Evolutionary conservation across 2,329 filamentous ascomycete genomes (phyloP).

Genomic region (Colletotrichum echinochloae): DNA sequence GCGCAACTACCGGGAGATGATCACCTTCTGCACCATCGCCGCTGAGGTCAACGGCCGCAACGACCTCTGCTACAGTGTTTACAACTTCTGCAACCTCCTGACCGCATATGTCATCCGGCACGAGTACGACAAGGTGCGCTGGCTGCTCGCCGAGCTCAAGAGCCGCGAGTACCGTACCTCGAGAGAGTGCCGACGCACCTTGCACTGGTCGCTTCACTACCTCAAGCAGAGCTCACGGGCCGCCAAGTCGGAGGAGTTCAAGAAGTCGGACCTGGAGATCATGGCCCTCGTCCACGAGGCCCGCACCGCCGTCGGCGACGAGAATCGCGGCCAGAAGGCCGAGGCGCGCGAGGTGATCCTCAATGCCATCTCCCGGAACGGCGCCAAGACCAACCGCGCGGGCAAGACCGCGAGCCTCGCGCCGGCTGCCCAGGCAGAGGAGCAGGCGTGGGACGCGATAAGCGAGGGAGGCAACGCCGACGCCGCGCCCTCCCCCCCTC

Average conservation of each 20-base stretch:
- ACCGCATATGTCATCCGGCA: slow-evolving; percentile 48
- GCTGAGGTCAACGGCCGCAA: slow-evolving; percentile 53
- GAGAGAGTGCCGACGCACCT: slow-evolving; percentile 20
- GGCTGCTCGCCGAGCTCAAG: slow-evolving; percentile 45
- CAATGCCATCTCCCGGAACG: slow-evolving; percentile 2
- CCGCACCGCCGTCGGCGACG: slow-evolving; percentile 8
- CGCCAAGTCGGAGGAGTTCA: slow-evolving; percentile 32
- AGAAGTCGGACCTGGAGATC: slow-evolving; percentile 33
- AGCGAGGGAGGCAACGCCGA: slow-evolving; percentile 1
- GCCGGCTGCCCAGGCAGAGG: background rate
- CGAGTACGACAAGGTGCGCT: slow-evolving; percentile 48
- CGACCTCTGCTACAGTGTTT: slow-evolving; percentile 51
- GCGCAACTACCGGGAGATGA: slow-evolving; percentile 48
- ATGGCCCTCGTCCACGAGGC: slow-evolving; percentile 24
- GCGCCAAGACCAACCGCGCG: background rate
- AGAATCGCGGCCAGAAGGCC: slow-evolving; percentile 17
- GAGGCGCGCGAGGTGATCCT: slow-evolving; percentile 19
- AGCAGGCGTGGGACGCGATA: background rate
- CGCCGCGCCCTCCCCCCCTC: background rate
- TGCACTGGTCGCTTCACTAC: slow-evolving; percentile 35
- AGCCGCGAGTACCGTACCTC: slow-evolving; percentile 31
- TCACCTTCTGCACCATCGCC: slow-evolving; percentile 51
- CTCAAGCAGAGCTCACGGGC: slow-evolving; percentile 25
- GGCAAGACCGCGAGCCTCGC: slow-evolving; percentile 3
- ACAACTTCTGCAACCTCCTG: slow-evolving; percentile 54